Base-by-base conservation (phyloP, 306 rosid genomes). In the Vigna radiata region DNA sequence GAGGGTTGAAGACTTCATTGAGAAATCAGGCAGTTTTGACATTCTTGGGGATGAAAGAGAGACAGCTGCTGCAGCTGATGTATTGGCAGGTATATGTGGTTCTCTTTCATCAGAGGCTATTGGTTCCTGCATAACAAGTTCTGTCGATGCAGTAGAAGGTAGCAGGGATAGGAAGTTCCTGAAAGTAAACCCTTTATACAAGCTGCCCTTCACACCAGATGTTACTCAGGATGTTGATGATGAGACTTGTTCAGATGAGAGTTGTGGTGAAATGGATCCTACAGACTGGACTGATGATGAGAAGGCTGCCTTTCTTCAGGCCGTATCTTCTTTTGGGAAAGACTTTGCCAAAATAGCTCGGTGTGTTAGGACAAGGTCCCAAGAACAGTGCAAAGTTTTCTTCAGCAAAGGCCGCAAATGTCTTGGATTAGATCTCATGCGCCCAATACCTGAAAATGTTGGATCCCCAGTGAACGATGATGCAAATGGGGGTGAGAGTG, bases 351-450 rank as follows among this genome's bases (percentile, higher is more conserved):
- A 79, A 87, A 86, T 96, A 73, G 86, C 99, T 11, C 83, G 83
- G 8, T 85, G 90, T 61, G 86, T 96, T n/a, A 68, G 90, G 68
- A 87, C 99, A 5, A 93, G 85, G 78, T 89, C 97, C 43, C 81
- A 80, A 75, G 93, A 91, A 60, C 97, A 96, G 81, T 96, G 99
- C 88, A 96, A 90, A 80, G 90, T 90, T 60, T 96, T 93, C 80
- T 96, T 91, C 75, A 96, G 99, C 78, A 96, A 96, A 90, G 97
- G 93, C 64, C 86, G 93, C 54, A 96, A 90, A 71, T 87, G 96
- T 77, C 96, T 96, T 83, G 96, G 94, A n/a, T 82, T 93, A 73
- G 91, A 96, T 86, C 75, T 83, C 52, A 61, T 89, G 69, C 89
- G 56, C 66, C 87, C 88, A 55, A 77, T 76, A 50, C 77, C 84